A percentile compares a stretch with the other conserved stretches of the same genome.
Conservation (phyloP, 306 rosid genomes). For the Pachyrhizus erosus region DNA sequence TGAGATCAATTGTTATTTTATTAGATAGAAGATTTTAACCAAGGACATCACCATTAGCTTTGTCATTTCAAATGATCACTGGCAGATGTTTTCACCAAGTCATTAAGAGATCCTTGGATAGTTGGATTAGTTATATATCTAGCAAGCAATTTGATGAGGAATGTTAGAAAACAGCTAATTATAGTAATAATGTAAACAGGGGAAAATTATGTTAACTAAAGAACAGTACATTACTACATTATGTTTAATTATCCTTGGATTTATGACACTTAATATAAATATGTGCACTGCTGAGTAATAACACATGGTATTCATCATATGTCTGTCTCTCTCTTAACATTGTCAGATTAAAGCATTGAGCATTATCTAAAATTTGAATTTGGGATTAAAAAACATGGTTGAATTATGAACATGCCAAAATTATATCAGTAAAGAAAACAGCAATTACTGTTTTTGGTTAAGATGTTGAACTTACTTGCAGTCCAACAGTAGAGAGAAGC, state of each 20-base stretch:
- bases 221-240: too few species aligned
- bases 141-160: too few species aligned
- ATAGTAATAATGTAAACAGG: too few species aligned
- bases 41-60: too few species aligned
- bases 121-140: too few species aligned
- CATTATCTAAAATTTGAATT: constrained; percentile 29
- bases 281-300: not conserved
- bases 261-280: not conserved
- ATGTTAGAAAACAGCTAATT: too few species aligned
- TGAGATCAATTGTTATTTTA: too few species aligned
- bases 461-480: constrained; percentile 65
- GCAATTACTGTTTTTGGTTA: constrained; percentile 13
- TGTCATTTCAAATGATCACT: too few species aligned
- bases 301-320: not conserved
- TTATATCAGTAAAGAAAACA: constrained; percentile 30
- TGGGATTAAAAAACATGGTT: constrained; percentile 30
- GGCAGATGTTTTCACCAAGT: too few species aligned
- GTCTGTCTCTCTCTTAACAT: not conserved
- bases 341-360: not conserved
- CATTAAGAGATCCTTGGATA: too few species aligned
- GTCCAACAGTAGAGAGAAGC: constrained; percentile 70
- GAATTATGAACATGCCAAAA: constrained; percentile 14
- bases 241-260: not conserved
- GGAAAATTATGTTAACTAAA: too few species aligned
- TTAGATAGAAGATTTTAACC: too few species aligned